phyloP scores from a whole-genome alignment of 306 rosid species.

The Pterocarpus macrocarpus region DNA sequence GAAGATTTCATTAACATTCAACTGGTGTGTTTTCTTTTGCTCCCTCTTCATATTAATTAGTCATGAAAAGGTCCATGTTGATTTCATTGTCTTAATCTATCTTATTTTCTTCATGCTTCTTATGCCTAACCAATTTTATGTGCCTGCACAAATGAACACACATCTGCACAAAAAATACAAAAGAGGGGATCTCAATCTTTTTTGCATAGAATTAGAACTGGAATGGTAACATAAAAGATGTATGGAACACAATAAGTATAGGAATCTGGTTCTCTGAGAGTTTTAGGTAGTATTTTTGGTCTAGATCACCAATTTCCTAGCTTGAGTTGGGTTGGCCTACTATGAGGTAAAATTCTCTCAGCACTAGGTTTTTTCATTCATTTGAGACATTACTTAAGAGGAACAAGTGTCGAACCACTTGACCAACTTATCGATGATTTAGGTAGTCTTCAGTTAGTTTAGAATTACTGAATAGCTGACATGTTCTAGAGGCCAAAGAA shows the following conservation, averaged over 20 bases:
- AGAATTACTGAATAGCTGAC: neutral
- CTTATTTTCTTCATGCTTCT: slow-evolving; percentile 14
- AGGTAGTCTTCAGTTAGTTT: neutral
- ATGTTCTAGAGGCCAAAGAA: neutral
- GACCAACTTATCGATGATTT: too few relatives aligned
- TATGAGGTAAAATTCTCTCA: too few relatives aligned
- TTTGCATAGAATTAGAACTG: neutral
- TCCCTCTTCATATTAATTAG: slow-evolving; percentile 12
- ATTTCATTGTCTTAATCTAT: neutral
- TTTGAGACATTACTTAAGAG: too few relatives aligned
- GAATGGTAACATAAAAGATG: neutral
- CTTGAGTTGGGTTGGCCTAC: too few relatives aligned
- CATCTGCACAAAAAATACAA: neutral
- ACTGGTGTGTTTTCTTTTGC: slow-evolving; percentile 62
- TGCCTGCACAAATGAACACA: slow-evolving; percentile 19
- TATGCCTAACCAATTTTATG: neutral
- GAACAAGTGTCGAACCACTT: too few relatives aligned
- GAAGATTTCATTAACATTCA: slow-evolving; percentile 99
- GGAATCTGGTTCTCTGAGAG: neutral
- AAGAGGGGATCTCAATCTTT: slow-evolving; percentile 1
- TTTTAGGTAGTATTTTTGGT: too few relatives aligned
- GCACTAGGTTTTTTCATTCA: too few relatives aligned
- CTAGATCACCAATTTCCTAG: too few relatives aligned
- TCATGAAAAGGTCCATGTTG: neutral
- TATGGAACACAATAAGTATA: neutral